Conservation (phyloP, 306 rosid species). For the Hylodesmum podocarpum region DNA sequence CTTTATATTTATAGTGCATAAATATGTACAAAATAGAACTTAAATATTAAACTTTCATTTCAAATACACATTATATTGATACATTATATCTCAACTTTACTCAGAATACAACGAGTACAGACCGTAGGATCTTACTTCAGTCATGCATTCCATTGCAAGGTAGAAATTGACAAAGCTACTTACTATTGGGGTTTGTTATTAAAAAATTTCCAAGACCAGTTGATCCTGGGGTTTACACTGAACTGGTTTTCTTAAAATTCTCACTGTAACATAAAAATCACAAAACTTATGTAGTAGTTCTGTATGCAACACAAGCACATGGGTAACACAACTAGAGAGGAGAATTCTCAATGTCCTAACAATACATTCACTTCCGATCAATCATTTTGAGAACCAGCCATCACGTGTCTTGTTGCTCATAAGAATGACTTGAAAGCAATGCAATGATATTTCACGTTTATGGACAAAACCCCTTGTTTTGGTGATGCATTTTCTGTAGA, state of each 20-base stretch:
- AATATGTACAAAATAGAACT: too few species aligned
- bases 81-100: too few species aligned
- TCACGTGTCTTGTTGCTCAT: slow-evolving; percentile 1
- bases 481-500: slow-evolving; percentile 4
- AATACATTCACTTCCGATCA: not conserved
- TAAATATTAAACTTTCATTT: too few species aligned
- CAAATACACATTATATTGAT: too few species aligned
- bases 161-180: not conserved
- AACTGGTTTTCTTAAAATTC: not conserved
- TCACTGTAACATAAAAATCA: not conserved
- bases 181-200: slow-evolving; percentile 2
- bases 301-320: not conserved
- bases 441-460: not conserved
- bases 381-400: not conserved
- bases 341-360: not conserved
- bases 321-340: not conserved
- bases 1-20: too few species aligned
- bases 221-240: not conserved
- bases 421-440: not conserved
- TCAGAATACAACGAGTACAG: not conserved
- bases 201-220: not conserved
- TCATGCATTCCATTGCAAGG: not conserved
- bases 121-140: not conserved
- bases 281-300: not conserved
- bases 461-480: not conserved